A percentile compares a stretch with the other conserved stretches of the same genome.
These are phyloP conservation scores for Fusarium proliferatum DNA, from an alignment of 2,329 filamentous ascomycete genomes.

Conservation along the genomic window DNA sequence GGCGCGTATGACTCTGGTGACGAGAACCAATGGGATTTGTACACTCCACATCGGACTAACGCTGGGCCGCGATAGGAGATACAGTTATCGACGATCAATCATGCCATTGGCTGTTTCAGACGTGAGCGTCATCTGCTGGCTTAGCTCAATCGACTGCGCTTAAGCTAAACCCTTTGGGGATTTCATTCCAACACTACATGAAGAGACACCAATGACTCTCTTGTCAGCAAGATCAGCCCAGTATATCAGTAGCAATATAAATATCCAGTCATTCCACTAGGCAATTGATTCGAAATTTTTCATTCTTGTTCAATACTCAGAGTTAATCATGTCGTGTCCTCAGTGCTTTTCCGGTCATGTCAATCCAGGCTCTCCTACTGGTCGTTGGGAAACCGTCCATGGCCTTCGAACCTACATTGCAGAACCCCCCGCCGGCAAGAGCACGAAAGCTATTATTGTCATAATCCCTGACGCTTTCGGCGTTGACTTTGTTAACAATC, in stretches of 20 bases:
- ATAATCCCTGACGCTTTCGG: constrained; percentile 68
- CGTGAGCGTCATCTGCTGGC: neutral
- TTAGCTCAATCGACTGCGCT: neutral
- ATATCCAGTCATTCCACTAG: neutral
- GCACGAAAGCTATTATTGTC: constrained; percentile 60
- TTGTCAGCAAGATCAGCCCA: neutral
- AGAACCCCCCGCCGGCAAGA: constrained; percentile 46
- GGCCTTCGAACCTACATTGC: constrained; percentile 61
- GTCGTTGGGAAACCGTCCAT: constrained; percentile 58
- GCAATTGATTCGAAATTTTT: rapidly evolving
- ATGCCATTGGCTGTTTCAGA: neutral
- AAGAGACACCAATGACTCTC: neutral
- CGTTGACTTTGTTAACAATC: constrained; percentile 64
- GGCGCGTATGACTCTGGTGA: neutral
- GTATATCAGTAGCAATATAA: neutral
- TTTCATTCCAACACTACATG: neutral
- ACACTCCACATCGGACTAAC: neutral
- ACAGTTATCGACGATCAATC: neutral
- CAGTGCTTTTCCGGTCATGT: constrained; percentile 61
- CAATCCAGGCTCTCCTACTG: constrained; percentile 58
- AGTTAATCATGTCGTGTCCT: constrained; percentile 50
- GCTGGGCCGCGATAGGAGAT: neutral
- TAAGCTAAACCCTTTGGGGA: neutral
- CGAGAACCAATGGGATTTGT: neutral
- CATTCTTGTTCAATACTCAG: neutral